Evolutionary conservation across 495 filamentous ascomycete species (phyloP), one percentile per base, ranked within the genome.

Genomic region (Podospora australis): DNA sequence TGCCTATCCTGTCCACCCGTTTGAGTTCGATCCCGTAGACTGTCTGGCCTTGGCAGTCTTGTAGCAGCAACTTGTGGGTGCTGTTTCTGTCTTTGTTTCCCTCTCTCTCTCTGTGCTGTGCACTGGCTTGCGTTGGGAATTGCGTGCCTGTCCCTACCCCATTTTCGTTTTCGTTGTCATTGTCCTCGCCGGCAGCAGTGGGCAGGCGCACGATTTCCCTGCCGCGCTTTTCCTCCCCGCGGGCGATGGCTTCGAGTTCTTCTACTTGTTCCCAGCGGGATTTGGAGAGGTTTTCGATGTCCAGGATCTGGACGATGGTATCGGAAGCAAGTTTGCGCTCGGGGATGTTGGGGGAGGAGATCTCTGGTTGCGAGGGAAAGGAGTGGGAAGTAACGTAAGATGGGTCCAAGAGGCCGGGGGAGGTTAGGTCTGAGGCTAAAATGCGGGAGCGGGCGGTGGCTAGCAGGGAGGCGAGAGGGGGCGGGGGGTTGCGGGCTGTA

Each of bases 221-320:
- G 1, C 92, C 92, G 21, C 83, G 77, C 8, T 83, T 87, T 28
- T 77, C 79, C 64, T 97, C 92, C 2, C 91, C 91, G 6, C 90
- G 75, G 62, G 90, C 86, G 7, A 80, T 69, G 36, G 85, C 81
- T 64, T 98, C 92, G 20, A 97, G 73, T 17, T 80, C 80, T 56
- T 96, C 90, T 30, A 95, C 78, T 57, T 95, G 87, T 56, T 84
- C 82, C 85, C 89, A 90, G 17, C 83, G 73, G 55, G 83, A 86
- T 11, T 75, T 76, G 11, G 81, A 76, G 32, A 97, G 72, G 57
- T 96, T 90, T 57, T 90, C 86, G 14, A 96, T 75, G 39, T 88
- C 88, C 0, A 95, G 64, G 0, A 96, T 79, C 62, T 98, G 92
- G 5, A 92, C 82, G 0, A 81, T 73, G 6, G 90, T 72, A 16